Percentiles rank a stretch among this genome's conserved stretches.
Evolutionary conservation across 2,329 filamentous ascomycete genomes (phyloP).

Genomic region (Beauveria pseudobassiana): DNA sequence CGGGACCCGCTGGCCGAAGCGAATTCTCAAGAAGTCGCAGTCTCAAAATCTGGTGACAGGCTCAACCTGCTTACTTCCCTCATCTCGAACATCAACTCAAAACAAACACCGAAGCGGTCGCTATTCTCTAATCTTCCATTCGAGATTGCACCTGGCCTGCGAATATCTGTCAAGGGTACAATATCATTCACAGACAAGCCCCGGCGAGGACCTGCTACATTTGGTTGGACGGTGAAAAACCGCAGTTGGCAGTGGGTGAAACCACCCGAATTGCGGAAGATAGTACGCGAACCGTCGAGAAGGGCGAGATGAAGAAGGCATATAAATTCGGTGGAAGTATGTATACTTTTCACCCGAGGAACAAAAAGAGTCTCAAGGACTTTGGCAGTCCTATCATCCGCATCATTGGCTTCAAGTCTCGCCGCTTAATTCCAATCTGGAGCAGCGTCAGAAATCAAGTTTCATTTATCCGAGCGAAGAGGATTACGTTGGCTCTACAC

Average conservation of each 20-base stretch:
- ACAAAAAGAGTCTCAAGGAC: conserved; percentile 62
- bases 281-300: conserved; percentile 68
- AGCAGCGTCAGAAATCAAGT: conserved; percentile 74
- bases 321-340: conserved; percentile 92
- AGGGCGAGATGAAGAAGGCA: conserved; percentile 76
- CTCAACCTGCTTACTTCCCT: conserved; percentile 72
- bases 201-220: conserved; percentile 80
- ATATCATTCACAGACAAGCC: conserved; percentile 76
- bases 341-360: conserved; percentile 83
- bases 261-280: conserved; percentile 73
- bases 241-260: conserved; percentile 69
- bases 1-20: conserved; percentile 66
- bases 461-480: conserved; percentile 95
- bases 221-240: conserved; percentile 77
- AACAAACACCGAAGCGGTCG: conserved; percentile 75
- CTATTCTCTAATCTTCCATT: conserved; percentile 82
- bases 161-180: conserved; percentile 88
- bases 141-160: conserved; percentile 76
- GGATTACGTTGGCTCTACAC: conserved; percentile 80
- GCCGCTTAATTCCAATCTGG: conserved; percentile 69
- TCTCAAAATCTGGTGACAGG: conserved; percentile 64
- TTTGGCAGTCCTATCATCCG: conserved; percentile 80
- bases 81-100: conserved; percentile 83
- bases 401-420: conserved; percentile 88
- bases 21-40: conserved; percentile 42